Evolutionary conservation across 257 asterid genomes (phyloP).

Genomic region (Perilla frutescens): DNA sequence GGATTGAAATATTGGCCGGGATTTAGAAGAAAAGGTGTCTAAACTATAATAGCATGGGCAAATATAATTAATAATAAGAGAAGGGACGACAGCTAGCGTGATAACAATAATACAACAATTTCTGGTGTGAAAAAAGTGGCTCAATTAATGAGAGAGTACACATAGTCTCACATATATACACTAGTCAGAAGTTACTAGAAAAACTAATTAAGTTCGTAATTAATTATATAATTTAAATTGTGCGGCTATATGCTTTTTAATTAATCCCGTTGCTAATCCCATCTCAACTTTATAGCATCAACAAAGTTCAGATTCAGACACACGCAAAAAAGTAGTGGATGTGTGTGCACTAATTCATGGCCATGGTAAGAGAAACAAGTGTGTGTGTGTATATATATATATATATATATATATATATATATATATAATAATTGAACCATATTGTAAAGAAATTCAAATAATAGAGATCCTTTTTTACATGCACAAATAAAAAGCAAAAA

Average conservation of each 20-base stretch:
- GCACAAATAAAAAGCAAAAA: conserved; percentile 15
- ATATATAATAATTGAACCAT: neutral
- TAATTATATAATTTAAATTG: too few relatives aligned
- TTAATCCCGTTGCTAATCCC: conserved; percentile 18
- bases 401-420: too few relatives aligned
- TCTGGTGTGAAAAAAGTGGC: conserved; percentile 22
- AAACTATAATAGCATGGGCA: conserved; percentile 21
- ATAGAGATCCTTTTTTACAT: neutral
- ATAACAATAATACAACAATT: neutral
- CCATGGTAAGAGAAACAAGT: neutral
- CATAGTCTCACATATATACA: neutral
- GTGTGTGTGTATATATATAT: too few relatives aligned
- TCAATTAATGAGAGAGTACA: conserved; percentile 17
- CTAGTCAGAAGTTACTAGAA: too few relatives aligned
- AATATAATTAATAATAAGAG: neutral
- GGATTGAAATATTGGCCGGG: neutral
- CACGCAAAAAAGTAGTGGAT: conserved; percentile 32
- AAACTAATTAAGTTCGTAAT: neutral
- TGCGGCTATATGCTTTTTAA: too few relatives aligned
- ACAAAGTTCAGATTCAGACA: neutral
- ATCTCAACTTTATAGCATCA: conserved; percentile 26
- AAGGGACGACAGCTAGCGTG: neutral
- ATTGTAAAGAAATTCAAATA: neutral
- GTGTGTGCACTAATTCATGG: conserved; percentile 28
- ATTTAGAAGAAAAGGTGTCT: neutral